Evolutionary conservation across 2,329 filamentous ascomycete species (phyloP).

Genomic region (Botrytis deweyae): DNA sequence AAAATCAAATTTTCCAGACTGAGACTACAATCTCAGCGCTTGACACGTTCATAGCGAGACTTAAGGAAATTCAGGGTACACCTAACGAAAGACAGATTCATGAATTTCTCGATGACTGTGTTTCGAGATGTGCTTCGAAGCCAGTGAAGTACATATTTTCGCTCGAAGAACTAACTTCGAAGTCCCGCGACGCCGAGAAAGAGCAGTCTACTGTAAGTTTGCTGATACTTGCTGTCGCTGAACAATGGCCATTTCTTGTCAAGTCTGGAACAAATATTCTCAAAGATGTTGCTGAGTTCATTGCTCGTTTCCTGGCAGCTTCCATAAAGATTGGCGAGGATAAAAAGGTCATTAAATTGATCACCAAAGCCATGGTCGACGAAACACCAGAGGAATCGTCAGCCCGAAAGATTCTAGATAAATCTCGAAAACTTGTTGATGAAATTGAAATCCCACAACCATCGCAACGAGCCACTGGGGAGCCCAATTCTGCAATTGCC

Average conservation of each 20-base stretch:
- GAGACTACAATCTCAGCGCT: constrained; percentile 46
- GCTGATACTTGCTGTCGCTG: constrained; percentile 66
- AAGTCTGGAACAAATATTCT: constrained; percentile 49
- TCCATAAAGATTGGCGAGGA: constrained; percentile 55
- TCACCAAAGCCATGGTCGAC: constrained; percentile 46
- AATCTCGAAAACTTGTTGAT: constrained; percentile 34
- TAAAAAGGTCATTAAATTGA: constrained; percentile 45
- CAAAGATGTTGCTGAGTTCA: constrained; percentile 54
- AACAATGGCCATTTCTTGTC: constrained; percentile 73
- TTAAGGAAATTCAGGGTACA: constrained; percentile 35
- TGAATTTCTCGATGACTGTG: constrained; percentile 78
- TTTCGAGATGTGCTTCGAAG: constrained; percentile 69
- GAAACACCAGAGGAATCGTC: constrained; percentile 43
- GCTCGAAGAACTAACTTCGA: constrained; percentile 52
- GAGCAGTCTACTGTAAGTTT: constrained; percentile 55
- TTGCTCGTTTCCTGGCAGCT: constrained; percentile 57
- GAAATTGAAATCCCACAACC: constrained; percentile 30
- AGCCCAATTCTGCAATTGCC: neutral
- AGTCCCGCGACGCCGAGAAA: constrained; percentile 39
- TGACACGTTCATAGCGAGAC: constrained; percentile 46
- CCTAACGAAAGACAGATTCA: constrained; percentile 52
- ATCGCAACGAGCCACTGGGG: neutral
- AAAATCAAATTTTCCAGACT: constrained; percentile 64
- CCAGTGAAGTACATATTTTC: constrained; percentile 82
- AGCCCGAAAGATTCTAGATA: constrained; percentile 33